Evolutionary conservation across 305 asterid genomes (phyloP).

Genomic region (Fraxinus latifolia): DNA sequence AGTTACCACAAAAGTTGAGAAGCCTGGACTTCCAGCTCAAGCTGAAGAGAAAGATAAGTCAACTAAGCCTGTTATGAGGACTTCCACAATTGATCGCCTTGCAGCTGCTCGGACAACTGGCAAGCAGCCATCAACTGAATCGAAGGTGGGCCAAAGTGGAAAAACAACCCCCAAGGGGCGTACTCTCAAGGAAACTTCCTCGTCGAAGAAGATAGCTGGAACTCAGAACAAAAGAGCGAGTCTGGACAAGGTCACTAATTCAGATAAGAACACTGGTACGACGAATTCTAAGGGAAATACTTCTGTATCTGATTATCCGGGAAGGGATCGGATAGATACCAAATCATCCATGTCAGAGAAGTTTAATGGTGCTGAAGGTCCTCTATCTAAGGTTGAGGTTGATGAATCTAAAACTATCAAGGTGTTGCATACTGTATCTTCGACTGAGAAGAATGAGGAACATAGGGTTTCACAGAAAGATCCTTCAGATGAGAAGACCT

Average conservation of each 20-base stretch:
- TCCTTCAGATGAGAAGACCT: conserved; percentile 25
- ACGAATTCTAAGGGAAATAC: conserved; percentile 27
- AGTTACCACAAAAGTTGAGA: conserved; percentile 32
- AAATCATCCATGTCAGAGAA: conserved; percentile 20
- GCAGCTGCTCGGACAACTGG: conserved; percentile 54
- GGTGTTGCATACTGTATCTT: conserved; percentile 39
- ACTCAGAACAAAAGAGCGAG: conserved; percentile 28
- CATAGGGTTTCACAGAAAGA: conserved; percentile 21
- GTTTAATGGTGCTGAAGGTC: conserved; percentile 22
- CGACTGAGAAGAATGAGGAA: conserved; percentile 41
- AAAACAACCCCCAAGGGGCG: conserved; percentile 37
- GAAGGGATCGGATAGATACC: conserved; percentile 13
- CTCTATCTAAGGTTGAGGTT: conserved; percentile 6
- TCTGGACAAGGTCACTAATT: conserved; percentile 28
- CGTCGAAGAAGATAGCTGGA: conserved; percentile 34
- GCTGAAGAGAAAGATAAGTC: conserved; percentile 35
- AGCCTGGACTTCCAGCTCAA: conserved; percentile 30
- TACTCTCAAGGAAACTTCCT: conserved; percentile 18
- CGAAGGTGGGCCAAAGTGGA: conserved; percentile 37
- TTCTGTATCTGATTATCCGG: conserved; percentile 27
- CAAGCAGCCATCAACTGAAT: conserved; percentile 31
- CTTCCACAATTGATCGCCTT: conserved; percentile 64
- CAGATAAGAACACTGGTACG: conserved; percentile 28
- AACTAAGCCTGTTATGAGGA: conserved; percentile 47
- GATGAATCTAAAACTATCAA: conserved; percentile 40